A percentile compares a stretch with the other conserved stretches of the same genome.
Conservation (phyloP, 345 rosid genomes). For the Bretschneidera sinensis region DNA sequence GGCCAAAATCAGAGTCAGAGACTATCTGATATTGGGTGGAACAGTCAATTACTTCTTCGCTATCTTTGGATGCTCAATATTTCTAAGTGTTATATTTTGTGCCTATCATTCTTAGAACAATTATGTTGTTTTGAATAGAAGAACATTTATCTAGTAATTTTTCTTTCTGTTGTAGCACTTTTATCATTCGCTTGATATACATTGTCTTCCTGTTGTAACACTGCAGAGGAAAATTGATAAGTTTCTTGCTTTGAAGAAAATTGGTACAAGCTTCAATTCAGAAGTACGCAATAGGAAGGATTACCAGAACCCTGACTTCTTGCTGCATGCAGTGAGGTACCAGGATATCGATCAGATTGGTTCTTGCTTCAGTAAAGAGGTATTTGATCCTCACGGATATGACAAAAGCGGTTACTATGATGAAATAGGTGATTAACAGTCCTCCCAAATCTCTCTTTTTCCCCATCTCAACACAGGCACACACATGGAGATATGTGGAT, state of each 20-base stretch:
- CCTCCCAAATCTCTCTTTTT: conserved; percentile 8
- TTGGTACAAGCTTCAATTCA: conserved; percentile 90
- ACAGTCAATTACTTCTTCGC: too few species aligned
- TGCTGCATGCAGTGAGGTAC: conserved; percentile 87
- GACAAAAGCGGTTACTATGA: conserved; percentile 75
- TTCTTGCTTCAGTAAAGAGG: conserved; percentile 89
- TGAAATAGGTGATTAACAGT: conserved; percentile 58
- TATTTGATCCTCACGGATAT: conserved; percentile 90
- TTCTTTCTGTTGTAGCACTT: too few species aligned
- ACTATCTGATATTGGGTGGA: too few species aligned
- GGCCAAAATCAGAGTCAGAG: too few species aligned
- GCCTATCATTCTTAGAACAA: background rate
- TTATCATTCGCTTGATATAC: background rate
- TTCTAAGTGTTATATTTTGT: background rate
- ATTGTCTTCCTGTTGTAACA: conserved; percentile 11
- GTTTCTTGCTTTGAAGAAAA: conserved; percentile 69
- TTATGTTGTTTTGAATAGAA: too few species aligned
- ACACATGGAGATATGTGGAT: background rate
- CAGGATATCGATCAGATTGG: conserved; percentile 93
- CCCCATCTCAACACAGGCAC: background rate
- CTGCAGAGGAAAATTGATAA: conserved; percentile 72
- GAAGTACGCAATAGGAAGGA: conserved; percentile 95
- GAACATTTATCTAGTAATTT: too few species aligned
- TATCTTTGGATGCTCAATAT: too few species aligned
- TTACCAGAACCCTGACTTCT: conserved; percentile 89